These are phyloP conservation scores for Yarrowia keelungensis DNA, from an alignment of 805 yeast species.

Conservation along the genomic window DNA sequence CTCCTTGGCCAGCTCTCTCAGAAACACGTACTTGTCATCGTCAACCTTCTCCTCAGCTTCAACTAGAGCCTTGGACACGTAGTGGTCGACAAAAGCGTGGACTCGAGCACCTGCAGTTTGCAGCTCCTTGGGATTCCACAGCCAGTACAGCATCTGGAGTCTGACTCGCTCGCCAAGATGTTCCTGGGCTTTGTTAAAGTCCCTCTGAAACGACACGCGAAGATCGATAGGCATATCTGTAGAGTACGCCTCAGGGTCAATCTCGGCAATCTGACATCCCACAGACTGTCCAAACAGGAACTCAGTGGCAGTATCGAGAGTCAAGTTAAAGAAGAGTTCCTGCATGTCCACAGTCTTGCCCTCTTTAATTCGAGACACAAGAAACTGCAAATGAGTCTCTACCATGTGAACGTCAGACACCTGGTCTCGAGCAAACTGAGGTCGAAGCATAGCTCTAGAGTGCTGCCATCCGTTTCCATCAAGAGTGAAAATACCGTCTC, in stretches of 20 bases:
- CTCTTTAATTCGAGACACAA: constrained; percentile 18
- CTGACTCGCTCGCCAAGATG: constrained; percentile 41
- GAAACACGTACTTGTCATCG: constrained; percentile 55
- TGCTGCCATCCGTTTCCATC: constrained; percentile 51
- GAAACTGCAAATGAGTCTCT: constrained; percentile 45
- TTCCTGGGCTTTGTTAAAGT: constrained; percentile 44
- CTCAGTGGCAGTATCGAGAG: constrained; percentile 51
- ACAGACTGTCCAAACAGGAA: constrained; percentile 49
- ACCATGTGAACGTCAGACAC: constrained; percentile 46
- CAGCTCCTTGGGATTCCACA: constrained; percentile 46
- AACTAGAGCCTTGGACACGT: constrained; percentile 53
- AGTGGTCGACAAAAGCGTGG: constrained; percentile 52
- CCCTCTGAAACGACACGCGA: constrained; percentile 41
- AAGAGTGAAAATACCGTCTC: constrained; percentile 51
- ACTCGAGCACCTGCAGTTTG: constrained; percentile 48
- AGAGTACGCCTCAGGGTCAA: constrained; percentile 39
- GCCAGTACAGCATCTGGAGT: constrained; percentile 43
- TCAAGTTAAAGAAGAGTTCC: constrained; percentile 47
- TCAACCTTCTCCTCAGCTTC: constrained; percentile 41
- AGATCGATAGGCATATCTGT: constrained; percentile 40
- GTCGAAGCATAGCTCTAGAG: constrained; percentile 50
- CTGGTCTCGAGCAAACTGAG: constrained; percentile 50
- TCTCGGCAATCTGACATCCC: constrained; percentile 43
- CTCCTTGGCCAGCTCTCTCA: constrained; percentile 58
- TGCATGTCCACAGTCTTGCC: constrained; percentile 45